Base-by-base conservation (phyloP, 768 basidiomycete species). In the Galerina marginata region DNA sequence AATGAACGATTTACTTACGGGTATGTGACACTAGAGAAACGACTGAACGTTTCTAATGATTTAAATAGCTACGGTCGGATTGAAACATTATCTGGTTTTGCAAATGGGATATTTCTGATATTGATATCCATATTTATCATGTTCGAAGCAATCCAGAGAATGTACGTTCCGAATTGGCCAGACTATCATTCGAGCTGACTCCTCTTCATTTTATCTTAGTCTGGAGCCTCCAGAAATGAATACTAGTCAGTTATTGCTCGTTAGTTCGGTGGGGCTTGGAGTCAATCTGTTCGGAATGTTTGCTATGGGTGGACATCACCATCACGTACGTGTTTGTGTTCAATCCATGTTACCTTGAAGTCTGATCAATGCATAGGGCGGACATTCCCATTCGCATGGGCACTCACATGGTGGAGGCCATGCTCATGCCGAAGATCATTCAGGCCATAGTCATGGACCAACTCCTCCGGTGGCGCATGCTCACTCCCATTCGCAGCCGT, bases 281-380 rank as follows among this genome's bases (percentile, higher is more conserved):
- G 95, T 99, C 48, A 99, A 99, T 72, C 76, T 99, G 16, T 99
- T 98, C 67, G 97, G 97, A 39, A 97, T 99, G 95, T 93, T 95
- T 71, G 97, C 97, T 1, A 99, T 97, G 83, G 97, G 97, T 4
- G 95, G 95, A 3, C 94, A 96, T 72, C 90, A 91, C 70, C 92
- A 93, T 64, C 92, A 92, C 77, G 91, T 91, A 78, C 43, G 79
- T 77, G 16, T 47, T 55, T 54, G 58, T 26, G 10, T 42, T 54
- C 56, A 56, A 40, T 25, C 58, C 16, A 33, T 46, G 43, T 14
- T 11, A 39, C 50, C 23, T 4, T 23, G 39, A 23, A 36, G 16
- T n/a, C 54, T 60, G 37, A 55, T 29, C 59, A 23, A 52, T 62
- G 62, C 42, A 36, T 61, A 85, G 81, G 86, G 84, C 20, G 84